Percentiles rank a stretch among this genome's conserved stretches.
These are phyloP conservation scores for Solanum hybrid DNA, from an alignment of 305 asterid species.

Conservation along the genomic window DNA sequence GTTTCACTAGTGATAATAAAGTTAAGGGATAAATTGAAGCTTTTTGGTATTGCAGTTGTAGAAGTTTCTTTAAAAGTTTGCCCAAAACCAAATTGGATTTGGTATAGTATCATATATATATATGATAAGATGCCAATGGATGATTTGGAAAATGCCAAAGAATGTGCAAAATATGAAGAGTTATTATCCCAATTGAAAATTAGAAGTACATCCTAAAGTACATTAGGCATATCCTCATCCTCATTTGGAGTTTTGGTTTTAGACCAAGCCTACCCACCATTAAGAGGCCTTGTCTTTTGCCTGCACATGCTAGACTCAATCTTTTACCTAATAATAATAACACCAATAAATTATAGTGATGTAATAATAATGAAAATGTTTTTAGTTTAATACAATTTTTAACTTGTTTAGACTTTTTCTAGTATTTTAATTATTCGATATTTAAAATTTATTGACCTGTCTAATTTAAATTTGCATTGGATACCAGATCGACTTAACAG, in stretches of 20 bases:
- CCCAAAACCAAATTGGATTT: neutral
- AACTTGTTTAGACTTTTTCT: neutral
- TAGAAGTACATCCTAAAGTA: conserved; percentile 4
- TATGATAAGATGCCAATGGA: neutral
- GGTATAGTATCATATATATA: neutral
- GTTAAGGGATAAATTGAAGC: neutral
- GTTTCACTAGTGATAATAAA: neutral
- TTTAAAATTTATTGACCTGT: neutral
- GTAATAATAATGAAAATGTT: neutral
- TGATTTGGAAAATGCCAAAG: neutral
- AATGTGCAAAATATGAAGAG: neutral
- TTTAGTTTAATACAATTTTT: neutral
- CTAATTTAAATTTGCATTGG: neutral
- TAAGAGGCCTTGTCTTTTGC: neutral
- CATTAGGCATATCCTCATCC: neutral
- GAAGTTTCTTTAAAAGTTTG: neutral
- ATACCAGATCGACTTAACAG: neutral
- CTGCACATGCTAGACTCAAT: neutral
- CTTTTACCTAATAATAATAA: neutral
- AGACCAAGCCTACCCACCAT: neutral
- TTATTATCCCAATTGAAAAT: neutral
- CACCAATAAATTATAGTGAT: neutral
- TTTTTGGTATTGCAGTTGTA: neutral
- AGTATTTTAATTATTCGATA: no score
- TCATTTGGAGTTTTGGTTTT: neutral